These are phyloP conservation scores for Basipetospora chlamydospora DNA, from an alignment of 2,329 filamentous ascomycete species.

Conservation along the genomic window DNA sequence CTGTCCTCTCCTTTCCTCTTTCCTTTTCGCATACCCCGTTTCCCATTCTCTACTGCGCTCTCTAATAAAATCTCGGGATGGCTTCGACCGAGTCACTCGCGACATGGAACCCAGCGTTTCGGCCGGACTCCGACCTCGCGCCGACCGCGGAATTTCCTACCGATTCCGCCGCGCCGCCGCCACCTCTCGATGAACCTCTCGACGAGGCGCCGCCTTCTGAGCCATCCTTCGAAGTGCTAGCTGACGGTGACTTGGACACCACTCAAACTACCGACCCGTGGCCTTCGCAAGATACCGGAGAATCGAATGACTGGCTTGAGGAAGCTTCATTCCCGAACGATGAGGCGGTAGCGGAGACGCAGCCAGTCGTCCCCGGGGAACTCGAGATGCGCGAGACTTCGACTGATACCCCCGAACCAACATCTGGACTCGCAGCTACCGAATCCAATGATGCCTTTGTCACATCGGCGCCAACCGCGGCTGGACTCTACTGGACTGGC, in stretches of 20 bases:
- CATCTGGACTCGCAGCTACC: not conserved
- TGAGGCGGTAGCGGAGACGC: slow-evolving; percentile 30
- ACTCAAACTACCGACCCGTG: slow-evolving; percentile 4
- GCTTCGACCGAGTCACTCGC: slow-evolving; percentile 25
- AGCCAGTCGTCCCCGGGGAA: not conserved
- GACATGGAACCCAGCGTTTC: slow-evolving; percentile 37
- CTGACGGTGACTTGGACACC: slow-evolving; percentile 1
- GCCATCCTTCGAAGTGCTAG: slow-evolving; percentile 3
- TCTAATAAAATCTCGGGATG: slow-evolving; percentile 17
- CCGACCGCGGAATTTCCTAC: not conserved
- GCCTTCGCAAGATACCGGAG: slow-evolving; percentile 9
- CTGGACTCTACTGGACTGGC: not conserved
- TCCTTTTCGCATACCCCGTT: not conserved
- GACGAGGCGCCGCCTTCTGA: not conserved
- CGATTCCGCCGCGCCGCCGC: not conserved
- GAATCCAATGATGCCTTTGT: not conserved
- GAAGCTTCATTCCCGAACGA: slow-evolving; percentile 36
- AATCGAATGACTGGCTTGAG: slow-evolving; percentile 7
- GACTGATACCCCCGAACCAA: no score
- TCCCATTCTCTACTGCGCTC: slow-evolving; percentile 1
- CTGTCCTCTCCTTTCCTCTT: not conserved
- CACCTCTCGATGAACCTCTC: not conserved
- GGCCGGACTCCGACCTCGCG: slow-evolving; percentile 24
- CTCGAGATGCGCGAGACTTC: not conserved
- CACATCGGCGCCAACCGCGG: no score